Evolutionary conservation across 2,329 filamentous ascomycete genomes (phyloP).

Genomic region (Xylariaceae sp.): DNA sequence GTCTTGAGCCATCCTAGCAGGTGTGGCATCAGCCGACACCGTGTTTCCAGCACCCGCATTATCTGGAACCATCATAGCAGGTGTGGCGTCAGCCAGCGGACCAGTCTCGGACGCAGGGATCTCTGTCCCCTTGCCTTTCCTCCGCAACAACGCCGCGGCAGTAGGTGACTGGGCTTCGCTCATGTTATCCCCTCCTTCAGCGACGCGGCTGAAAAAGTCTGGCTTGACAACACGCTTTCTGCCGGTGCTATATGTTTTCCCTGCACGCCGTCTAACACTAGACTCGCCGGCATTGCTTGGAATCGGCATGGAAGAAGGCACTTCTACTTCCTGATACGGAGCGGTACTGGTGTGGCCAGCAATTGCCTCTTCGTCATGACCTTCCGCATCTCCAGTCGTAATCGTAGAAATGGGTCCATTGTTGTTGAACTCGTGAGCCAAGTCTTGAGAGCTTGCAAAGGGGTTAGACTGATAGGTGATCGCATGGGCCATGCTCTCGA

Average conservation of each 20-base stretch:
- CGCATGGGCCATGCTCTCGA: too few relatives aligned
- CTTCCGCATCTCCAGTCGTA: too few relatives aligned
- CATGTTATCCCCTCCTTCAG: conserved; percentile 9
- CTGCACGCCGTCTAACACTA: background rate
- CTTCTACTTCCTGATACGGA: conserved; percentile 12
- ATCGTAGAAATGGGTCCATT: too few relatives aligned
- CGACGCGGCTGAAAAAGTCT: conserved; percentile 20
- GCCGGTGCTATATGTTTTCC: conserved; percentile 15
- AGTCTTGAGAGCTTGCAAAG: too few relatives aligned
- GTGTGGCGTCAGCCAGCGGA: conserved; percentile 13
- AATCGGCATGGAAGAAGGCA: conserved; percentile 17
- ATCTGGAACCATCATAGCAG: conserved; percentile 5
- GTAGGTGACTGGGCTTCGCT: conserved; percentile 18
- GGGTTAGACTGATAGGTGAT: too few relatives aligned
- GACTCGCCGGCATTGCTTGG: conserved; percentile 1
- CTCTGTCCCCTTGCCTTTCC: conserved; percentile 9
- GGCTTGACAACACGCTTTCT: conserved; percentile 26
- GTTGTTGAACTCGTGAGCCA: too few relatives aligned
- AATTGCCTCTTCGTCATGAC: background rate
- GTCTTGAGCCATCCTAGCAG: conserved; percentile 3
- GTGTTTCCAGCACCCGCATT: background rate
- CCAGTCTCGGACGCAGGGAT: background rate
- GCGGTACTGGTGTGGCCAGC: background rate
- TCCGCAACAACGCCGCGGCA: conserved; percentile 14
- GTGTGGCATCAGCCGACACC: background rate